A percentile compares a stretch with the other conserved stretches of the same genome.
Evolutionary conservation across 352 stramenopile species (phyloP).

Genomic region (Globisporangium ultimum): DNA sequence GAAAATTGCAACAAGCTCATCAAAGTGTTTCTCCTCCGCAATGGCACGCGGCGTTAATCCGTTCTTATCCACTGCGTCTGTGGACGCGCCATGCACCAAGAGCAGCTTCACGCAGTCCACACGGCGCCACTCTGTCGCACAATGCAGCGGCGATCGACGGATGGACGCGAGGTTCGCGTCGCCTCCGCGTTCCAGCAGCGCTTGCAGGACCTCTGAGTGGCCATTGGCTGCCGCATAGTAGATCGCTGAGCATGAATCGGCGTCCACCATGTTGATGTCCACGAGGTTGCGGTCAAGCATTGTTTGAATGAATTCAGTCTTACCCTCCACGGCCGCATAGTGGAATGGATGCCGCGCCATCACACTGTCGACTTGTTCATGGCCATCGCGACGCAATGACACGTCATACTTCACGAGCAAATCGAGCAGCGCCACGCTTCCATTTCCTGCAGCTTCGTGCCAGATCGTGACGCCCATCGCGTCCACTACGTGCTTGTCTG

Average conservation of each 20-base stretch:
- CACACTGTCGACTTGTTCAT: slow-evolving; percentile 64
- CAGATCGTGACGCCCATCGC: slow-evolving; percentile 80
- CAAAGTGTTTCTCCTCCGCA: slow-evolving; percentile 26
- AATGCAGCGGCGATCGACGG: slow-evolving; percentile 66
- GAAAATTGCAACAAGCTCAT: slow-evolving; percentile 7
- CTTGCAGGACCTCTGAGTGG: slow-evolving; percentile 42
- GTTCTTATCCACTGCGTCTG: slow-evolving; percentile 38
- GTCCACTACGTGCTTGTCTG: slow-evolving; percentile 59
- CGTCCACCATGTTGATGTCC: slow-evolving; percentile 61
- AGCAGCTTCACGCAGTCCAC: slow-evolving; percentile 56
- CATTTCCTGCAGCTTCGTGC: slow-evolving; percentile 72
- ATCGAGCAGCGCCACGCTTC: slow-evolving; percentile 52
- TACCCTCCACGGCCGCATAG: slow-evolving; percentile 73
- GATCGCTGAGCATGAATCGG: slow-evolving; percentile 59
- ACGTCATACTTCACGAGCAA: slow-evolving; percentile 53
- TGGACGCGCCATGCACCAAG: slow-evolving; percentile 31
- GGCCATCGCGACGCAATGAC: slow-evolving; percentile 26
- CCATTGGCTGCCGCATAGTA: slow-evolving; percentile 78
- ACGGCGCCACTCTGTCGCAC: slow-evolving; percentile 71
- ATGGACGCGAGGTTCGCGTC: slow-evolving; percentile 61
- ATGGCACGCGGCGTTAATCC: slow-evolving; percentile 31
- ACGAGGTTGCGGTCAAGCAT: slow-evolving; percentile 56
- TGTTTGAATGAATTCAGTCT: slow-evolving; percentile 45
- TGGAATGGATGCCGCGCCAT: slow-evolving; percentile 82
- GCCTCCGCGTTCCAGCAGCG: slow-evolving; percentile 39